Base-by-base conservation (phyloP, 257 asterid species). In the Solanum chiquidenum region DNA sequence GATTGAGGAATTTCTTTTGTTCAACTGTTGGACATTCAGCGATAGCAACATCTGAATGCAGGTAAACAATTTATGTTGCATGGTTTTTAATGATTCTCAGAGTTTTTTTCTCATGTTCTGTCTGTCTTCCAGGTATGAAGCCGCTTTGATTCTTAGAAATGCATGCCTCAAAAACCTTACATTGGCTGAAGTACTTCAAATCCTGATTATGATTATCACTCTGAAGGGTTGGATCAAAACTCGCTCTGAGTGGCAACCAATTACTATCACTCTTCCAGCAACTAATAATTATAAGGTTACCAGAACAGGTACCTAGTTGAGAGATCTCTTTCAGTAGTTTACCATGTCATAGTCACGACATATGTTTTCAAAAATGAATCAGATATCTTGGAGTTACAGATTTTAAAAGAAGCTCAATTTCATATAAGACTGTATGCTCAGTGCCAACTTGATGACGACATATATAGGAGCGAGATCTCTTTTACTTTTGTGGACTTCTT, bases 241-340 rank as follows among this genome's bases (percentile, higher is more conserved):
- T 72, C 72, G 76, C 64, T 74, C 64, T 12, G 93, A 93, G 62
- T 92, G 95, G 95, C 91, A 91, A 86, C 95, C 96, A 83, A 80
- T 92, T 73, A 84, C 87, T 9, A 84, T 92, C 14, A 55, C 86
- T 77, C 86, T 93, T 40, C 84, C 73, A 80, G 90, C 87, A 84
- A 33, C 89, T 34, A 55, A 87, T 34, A 23, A 49, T 58, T 73
- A 83, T 71, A 34, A 18, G 23, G 88, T 82, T 80, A 68, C 68
- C 37, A 86, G 83, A 76, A 13, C 88, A 27, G 40, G 37, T 16
- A 79, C 40, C 85, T 79, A 79, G 84, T 44, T 79, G 84, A 79
- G 27, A 88, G 89, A 88, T 40, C 18, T 76, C 83, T 44, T 14
- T 79, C 25, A 79, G 62, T 44, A 44, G 4, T 27, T 25, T 79